These are phyloP conservation scores for Lepidium africanum DNA, from an alignment of 345 rosid genomes.

Conservation along the genomic window DNA sequence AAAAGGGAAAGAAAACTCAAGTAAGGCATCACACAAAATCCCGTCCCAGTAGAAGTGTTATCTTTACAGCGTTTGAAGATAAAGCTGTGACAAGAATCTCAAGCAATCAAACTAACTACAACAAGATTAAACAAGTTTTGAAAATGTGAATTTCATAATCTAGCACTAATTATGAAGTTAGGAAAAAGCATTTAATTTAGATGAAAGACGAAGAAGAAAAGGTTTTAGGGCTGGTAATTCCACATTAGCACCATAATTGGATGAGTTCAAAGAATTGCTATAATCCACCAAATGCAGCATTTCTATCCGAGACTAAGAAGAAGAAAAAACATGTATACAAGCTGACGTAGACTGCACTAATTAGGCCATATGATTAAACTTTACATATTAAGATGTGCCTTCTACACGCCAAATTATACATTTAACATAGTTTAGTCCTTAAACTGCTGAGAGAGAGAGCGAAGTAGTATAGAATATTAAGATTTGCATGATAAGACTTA, in stretches of 20 bases:
- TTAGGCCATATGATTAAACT: background rate
- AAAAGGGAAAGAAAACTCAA: slow-evolving; percentile 4
- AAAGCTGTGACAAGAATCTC: background rate
- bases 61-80: background rate
- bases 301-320: background rate
- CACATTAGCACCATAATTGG: background rate
- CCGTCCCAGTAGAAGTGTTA: background rate
- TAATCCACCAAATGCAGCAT: background rate
- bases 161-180: background rate
- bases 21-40: background rate
- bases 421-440: background rate
- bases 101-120: background rate
- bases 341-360: background rate
- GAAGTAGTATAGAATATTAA: background rate
- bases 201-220: background rate
- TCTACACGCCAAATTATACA: background rate
- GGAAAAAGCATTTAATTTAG: background rate
- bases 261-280: background rate
- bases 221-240: background rate
- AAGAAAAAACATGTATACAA: background rate
- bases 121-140: background rate
- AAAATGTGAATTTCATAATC: background rate
- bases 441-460: background rate
- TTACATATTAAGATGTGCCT: background rate
- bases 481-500: slow-evolving; percentile 26